Conservation (phyloP, 1,139 yeast species). For the Magnusiomyces magnusii region DNA sequence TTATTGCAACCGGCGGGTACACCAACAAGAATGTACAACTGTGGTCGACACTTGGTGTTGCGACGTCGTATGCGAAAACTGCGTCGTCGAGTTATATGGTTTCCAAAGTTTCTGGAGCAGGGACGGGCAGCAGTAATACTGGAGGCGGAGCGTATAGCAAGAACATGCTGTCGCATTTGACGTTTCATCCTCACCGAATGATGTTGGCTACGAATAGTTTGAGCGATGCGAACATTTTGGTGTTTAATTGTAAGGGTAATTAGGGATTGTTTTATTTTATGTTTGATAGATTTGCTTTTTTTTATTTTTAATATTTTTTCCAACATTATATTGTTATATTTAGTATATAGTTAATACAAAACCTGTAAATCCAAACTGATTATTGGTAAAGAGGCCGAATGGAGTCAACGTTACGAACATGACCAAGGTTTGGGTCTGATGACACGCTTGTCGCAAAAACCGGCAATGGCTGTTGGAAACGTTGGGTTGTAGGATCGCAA, state of each 20-base stretch:
- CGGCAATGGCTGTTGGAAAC: no score
- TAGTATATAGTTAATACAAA: no score
- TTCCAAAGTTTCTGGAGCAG: background rate
- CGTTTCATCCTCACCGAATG: conserved; percentile 94
- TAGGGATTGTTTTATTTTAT: no score
- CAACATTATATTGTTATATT: no score
- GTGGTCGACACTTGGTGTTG: conserved; percentile 82
- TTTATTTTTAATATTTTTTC: no score
- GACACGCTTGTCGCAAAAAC: no score
- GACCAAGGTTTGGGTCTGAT: no score
- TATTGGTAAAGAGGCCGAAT: no score
- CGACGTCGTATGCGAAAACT: conserved; percentile 54
- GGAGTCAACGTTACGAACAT: no score
- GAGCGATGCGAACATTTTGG: conserved; percentile 66
- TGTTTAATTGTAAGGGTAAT: conserved; percentile 43
- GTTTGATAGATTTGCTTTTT: no score
- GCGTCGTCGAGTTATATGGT: conserved; percentile 35
- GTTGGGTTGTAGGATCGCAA: no score
- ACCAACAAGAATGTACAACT: conserved; percentile 63
- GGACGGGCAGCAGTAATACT: background rate
- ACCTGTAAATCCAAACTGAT: no score
- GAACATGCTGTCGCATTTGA: conserved; percentile 54
- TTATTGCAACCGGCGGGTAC: conserved; percentile 62
- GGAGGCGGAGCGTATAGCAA: conserved; percentile 27
- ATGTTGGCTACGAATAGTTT: conserved; percentile 79